These are phyloP conservation scores for Leptosphaerulina australis DNA, from an alignment of 2,329 filamentous ascomycete genomes.

Conservation along the genomic window DNA sequence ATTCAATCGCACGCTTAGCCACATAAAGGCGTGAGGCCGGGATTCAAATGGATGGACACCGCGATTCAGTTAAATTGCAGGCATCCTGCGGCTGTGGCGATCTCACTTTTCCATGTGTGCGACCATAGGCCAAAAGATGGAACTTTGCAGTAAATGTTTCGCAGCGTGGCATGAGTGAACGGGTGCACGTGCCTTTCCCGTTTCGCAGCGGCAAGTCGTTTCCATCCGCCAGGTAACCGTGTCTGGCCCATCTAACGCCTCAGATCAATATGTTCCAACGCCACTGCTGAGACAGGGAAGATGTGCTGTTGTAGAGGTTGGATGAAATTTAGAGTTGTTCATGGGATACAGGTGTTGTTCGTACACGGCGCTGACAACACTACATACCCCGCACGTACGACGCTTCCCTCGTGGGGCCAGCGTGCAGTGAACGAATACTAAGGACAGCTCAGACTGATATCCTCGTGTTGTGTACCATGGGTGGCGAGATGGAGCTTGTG, in stretches of 20 bases:
- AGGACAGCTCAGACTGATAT: constrained; percentile 6
- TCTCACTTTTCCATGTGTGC: constrained; percentile 18
- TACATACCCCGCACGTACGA: constrained; percentile 26
- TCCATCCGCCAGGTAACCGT: constrained; percentile 18
- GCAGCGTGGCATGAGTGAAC: constrained; percentile 11
- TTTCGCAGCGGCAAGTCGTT: constrained; percentile 9
- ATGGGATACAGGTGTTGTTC: constrained; percentile 11
- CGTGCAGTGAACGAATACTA: constrained; percentile 15
- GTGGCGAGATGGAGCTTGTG: constrained; percentile 16
- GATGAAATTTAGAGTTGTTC: too few relatives aligned
- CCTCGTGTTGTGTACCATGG: constrained; percentile 15
- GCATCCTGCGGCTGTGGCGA: constrained; percentile 21
- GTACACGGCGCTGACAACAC: constrained; percentile 18
- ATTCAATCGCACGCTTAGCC: constrained; percentile 20
- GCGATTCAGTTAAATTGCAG: constrained; percentile 30
- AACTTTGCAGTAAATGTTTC: constrained; percentile 9
- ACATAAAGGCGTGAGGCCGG: constrained; percentile 18
- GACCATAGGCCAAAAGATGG: constrained; percentile 6
- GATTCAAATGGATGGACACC: constrained; percentile 15
- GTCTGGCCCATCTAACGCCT: constrained; percentile 12
- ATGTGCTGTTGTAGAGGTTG: constrained; percentile 5
- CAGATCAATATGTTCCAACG: constrained; percentile 6
- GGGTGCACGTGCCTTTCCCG: constrained; percentile 12
- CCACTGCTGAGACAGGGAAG: not conserved
- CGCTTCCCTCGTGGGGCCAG: constrained; percentile 14